These are phyloP conservation scores for Echinochloa phyllopogon DNA, from an alignment of 176 grass and related monocot genomes.

Conservation along the genomic window DNA sequence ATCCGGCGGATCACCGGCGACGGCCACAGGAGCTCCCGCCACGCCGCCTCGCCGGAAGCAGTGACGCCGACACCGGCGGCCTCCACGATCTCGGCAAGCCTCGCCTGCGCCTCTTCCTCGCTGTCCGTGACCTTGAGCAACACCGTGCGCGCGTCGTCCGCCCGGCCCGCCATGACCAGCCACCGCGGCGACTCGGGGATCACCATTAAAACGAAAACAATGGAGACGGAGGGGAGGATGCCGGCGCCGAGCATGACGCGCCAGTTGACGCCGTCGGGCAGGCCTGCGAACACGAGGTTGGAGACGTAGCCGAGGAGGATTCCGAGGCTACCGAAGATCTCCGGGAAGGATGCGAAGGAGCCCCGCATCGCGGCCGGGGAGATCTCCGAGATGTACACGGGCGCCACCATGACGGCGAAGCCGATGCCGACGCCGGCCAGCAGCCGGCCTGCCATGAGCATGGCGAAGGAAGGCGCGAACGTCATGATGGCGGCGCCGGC, in stretches of 20 bases:
- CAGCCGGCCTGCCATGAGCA: slow-evolving; percentile 67
- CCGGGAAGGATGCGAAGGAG: slow-evolving; percentile 64
- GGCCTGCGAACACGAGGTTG: slow-evolving; percentile 57
- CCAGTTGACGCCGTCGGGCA: slow-evolving; percentile 63
- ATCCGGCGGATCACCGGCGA: slow-evolving; percentile 60
- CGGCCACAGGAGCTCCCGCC: slow-evolving; percentile 59
- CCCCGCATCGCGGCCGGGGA: slow-evolving; percentile 57
- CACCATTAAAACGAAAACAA: slow-evolving; percentile 58
- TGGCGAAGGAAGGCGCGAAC: slow-evolving; percentile 60
- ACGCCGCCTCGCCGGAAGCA: slow-evolving; percentile 17
- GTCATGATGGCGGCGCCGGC: slow-evolving; percentile 63
- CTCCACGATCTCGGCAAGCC: slow-evolving; percentile 61
- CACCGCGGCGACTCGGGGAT: slow-evolving; percentile 84
- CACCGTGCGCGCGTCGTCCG: slow-evolving; percentile 51
- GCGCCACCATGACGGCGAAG: slow-evolving; percentile 72
- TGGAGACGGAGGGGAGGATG: slow-evolving; percentile 64
- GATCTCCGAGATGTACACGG: slow-evolving; percentile 78
- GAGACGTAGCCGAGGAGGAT: slow-evolving; percentile 79
- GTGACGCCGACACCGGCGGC: slow-evolving; percentile 27
- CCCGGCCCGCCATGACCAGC: slow-evolving; percentile 59
- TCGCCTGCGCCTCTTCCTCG: slow-evolving; percentile 45
- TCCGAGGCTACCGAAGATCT: slow-evolving; percentile 75
- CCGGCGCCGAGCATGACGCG: slow-evolving; percentile 67
- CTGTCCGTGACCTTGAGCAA: slow-evolving; percentile 49
- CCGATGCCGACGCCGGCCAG: slow-evolving; percentile 71